phyloP scores from a whole-genome alignment of 1,284 basidiomycete genomes.

The Tilletiaria anomala region DNA sequence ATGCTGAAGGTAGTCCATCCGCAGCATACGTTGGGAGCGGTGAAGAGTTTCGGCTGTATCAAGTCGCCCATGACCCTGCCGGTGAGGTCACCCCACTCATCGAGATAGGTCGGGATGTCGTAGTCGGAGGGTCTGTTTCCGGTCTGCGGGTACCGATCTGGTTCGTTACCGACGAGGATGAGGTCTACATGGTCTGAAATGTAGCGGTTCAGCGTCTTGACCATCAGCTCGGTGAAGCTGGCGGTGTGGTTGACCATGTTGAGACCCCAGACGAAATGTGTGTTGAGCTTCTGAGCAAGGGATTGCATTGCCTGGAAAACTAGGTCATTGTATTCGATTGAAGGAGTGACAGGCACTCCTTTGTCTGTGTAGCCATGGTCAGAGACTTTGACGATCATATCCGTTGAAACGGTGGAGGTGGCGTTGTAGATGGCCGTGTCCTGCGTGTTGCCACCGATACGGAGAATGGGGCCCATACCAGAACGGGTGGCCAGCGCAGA shows the following conservation, averaged over 20 bases:
- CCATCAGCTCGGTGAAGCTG: conserved; percentile 9
- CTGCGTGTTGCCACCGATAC: conserved; percentile 71
- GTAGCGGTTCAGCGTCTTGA: not conserved
- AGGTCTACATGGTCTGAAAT: conserved; percentile 37
- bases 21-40: conserved; percentile 51
- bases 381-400: conserved; percentile 50
- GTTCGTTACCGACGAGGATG: conserved; percentile 56
- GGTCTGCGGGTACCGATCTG: conserved; percentile 29
- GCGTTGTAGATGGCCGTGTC: conserved; percentile 80
- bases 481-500: conserved; percentile 48
- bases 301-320: conserved; percentile 4
- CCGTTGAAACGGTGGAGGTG: conserved; percentile 56
- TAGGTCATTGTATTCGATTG: conserved; percentile 3
- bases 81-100: conserved; percentile 45
- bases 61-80: not conserved
- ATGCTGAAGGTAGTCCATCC: conserved; percentile 41
- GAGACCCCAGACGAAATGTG: conserved; percentile 2
- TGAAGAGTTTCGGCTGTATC: conserved; percentile 7
- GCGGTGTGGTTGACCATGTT: conserved; percentile 7
- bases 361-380: not conserved
- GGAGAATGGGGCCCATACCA: conserved; percentile 51
- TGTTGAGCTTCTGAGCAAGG: not conserved
- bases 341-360: conserved; percentile 7
- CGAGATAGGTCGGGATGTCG: conserved; percentile 43
- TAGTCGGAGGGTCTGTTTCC: conserved; percentile 40